A percentile compares a stretch with the other conserved stretches of the same genome.
Evolutionary conservation across 1,139 yeast species (phyloP).

Genomic region (Geotrichum citri-aurantii): DNA sequence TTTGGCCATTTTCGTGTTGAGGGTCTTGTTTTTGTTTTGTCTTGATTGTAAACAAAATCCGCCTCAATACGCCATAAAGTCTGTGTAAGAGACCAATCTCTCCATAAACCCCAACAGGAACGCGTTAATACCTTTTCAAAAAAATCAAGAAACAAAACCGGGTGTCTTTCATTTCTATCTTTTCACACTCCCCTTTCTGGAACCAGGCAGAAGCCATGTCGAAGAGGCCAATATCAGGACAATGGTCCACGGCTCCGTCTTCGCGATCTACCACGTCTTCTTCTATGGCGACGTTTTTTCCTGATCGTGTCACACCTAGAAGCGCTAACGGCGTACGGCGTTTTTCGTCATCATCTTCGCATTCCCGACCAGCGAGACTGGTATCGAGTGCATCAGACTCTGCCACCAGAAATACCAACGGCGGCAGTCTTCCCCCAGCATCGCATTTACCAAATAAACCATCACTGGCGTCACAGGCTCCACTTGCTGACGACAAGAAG

Average conservation of each 20-base stretch:
- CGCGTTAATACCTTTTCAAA: background rate
- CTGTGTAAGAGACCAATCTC: background rate
- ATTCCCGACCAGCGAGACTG: background rate
- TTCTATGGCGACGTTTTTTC: slow-evolving; percentile 18
- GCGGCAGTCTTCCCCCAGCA: background rate
- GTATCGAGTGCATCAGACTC: background rate
- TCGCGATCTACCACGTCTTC: slow-evolving; percentile 5
- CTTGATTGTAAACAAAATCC: background rate
- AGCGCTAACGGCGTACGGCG: background rate
- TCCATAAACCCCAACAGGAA: background rate
- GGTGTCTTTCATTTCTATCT: background rate
- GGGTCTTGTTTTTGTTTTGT: background rate
- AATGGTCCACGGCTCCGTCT: slow-evolving; percentile 9
- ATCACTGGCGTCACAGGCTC: background rate
- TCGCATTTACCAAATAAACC: background rate
- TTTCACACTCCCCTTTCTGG: too few species aligned
- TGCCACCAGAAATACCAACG: background rate
- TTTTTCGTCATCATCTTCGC: background rate
- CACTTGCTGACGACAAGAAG: background rate
- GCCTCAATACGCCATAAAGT: background rate
- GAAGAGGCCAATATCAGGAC: slow-evolving; percentile 11
- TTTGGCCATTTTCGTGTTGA: background rate
- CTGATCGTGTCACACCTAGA: slow-evolving; percentile 12
- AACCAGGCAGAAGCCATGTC: slow-evolving; percentile 10
- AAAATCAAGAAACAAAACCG: background rate